A percentile compares a stretch with the other conserved stretches of the same genome.
These are phyloP conservation scores for Sporobolomyces pararoseus DNA, from an alignment of 768 basidiomycete genomes.

Conservation along the genomic window DNA sequence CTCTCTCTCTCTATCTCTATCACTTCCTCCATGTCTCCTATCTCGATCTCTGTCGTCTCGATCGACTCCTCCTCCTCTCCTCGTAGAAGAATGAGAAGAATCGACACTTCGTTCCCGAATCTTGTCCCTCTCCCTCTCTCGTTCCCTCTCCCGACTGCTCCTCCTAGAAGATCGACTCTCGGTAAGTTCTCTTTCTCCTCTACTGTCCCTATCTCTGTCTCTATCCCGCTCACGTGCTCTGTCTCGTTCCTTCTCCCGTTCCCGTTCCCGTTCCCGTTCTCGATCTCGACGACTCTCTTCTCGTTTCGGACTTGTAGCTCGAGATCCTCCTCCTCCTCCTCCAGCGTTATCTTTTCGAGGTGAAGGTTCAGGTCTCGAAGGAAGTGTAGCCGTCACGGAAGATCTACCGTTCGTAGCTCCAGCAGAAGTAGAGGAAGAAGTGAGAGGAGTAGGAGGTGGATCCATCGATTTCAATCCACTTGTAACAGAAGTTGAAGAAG, in stretches of 20 bases:
- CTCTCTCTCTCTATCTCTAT: constrained; percentile 3
- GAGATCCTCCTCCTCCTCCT: not conserved
- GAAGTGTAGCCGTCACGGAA: too few species aligned
- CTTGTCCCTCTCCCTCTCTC: constrained; percentile 53
- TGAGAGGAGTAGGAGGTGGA: constrained; percentile 24
- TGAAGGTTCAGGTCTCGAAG: not conserved
- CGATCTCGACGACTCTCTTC: constrained; percentile 1
- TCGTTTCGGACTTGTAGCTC: constrained; percentile 3
- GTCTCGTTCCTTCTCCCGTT: constrained; percentile 41
- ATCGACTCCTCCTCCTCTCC: not conserved
- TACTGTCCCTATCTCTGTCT: constrained; percentile 1
- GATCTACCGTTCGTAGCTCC: not conserved
- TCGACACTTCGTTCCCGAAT: constrained; percentile 18
- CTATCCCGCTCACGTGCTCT: constrained; percentile 12
- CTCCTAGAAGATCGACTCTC: constrained; percentile 41
- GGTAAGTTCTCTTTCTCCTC: constrained; percentile 47
- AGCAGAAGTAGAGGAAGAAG: not conserved
- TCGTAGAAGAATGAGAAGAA: constrained; percentile 4
- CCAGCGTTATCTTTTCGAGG: too few species aligned
- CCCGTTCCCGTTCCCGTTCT: constrained; percentile 2
- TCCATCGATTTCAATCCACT: constrained; percentile 36
- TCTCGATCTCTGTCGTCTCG: not conserved
- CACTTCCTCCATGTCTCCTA: constrained; percentile 7
- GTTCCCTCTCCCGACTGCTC: constrained; percentile 52
- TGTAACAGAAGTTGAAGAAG: constrained; percentile 11